Evolutionary conservation across 108 stramenopile species (phyloP), one percentile per base, ranked within the genome.

Genomic region (Nitzschia sp.): DNA sequence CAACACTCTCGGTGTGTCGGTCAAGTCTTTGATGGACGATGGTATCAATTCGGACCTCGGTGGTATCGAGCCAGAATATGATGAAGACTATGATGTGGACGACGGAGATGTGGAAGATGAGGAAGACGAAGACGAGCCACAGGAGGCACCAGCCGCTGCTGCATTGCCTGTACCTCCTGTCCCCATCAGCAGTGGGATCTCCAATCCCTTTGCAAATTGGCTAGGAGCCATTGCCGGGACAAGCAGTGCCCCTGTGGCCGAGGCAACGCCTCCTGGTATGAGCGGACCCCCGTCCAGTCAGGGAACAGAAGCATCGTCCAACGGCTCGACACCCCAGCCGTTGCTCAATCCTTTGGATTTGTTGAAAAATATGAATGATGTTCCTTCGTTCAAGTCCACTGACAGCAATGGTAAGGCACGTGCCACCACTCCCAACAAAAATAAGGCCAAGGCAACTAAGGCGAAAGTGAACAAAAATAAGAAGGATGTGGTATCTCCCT

Each of bases 121-220:
- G 0, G 68, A 72, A 3, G 73, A 47, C 0, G 77, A 61, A 13
- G 77, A 74, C 21, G 68, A 72, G 8, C 50, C 69, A 15, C 27
- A 25, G 32, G 72, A 67, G 27, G 58, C 69, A 13, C 54, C 78
- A 16, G 79, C 62, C 45, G 52, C 79, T 15, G 25, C 31, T 27
- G 11, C 73, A 0, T 41, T 58, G 13, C 48, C 73, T 0, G 23
- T 59, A 17, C 74, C 80, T 4, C 19, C 53, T 34, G 50, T 55
- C 28, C 34, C 62, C 46, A 58, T 38, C 26, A 23, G 16, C 60
- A 47, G 33, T 28, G 44, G 16, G 63, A 70, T 66, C 50, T 22
- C 30, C 8, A 80, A 75, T 61, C 78, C 93, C 22, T 91, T 90
- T 75, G 81, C 88, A 26, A 94, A 91, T 57, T 94, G 93, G 93